Percentiles rank a stretch among this genome's conserved stretches.
phyloP scores from a whole-genome alignment of 371 early-diverging fungal genomes.

The Apophysomyces variabilis region DNA sequence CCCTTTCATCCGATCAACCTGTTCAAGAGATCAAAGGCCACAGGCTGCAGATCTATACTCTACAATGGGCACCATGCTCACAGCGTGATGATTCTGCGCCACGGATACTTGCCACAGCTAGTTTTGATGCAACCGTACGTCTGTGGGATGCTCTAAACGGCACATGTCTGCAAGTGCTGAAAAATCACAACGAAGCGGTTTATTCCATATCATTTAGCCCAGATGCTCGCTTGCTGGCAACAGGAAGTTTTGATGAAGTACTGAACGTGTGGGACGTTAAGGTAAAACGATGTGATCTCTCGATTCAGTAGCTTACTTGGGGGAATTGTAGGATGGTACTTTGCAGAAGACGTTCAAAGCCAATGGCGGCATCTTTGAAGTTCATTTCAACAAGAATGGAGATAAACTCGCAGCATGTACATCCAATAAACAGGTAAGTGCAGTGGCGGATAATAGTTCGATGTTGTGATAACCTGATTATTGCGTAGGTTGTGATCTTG shows the following conservation, averaged over 20 bases:
- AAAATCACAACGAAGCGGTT: slow-evolving; percentile 80
- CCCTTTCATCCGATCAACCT: slow-evolving; percentile 44
- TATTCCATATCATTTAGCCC: slow-evolving; percentile 89
- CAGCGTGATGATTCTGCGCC: slow-evolving; percentile 33
- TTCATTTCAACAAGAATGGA: slow-evolving; percentile 72
- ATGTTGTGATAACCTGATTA: background rate
- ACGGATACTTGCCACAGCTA: slow-evolving; percentile 76
- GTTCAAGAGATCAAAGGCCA: slow-evolving; percentile 74
- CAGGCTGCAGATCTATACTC: slow-evolving; percentile 75
- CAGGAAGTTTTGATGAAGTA: slow-evolving; percentile 85
- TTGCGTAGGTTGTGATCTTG: slow-evolving; percentile 34
- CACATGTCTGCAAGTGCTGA: slow-evolving; percentile 73
- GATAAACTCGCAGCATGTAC: slow-evolving; percentile 59
- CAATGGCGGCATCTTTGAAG: slow-evolving; percentile 79
- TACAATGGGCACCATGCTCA: slow-evolving; percentile 73
- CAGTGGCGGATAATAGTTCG: background rate
- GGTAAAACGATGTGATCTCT: slow-evolving; percentile 35
- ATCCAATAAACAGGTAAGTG: slow-evolving; percentile 52
- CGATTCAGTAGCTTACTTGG: background rate
- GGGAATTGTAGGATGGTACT: slow-evolving; percentile 56
- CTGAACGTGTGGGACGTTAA: slow-evolving; percentile 83
- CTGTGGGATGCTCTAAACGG: slow-evolving; percentile 88
- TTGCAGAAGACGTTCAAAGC: slow-evolving; percentile 70
- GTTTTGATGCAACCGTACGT: slow-evolving; percentile 89
- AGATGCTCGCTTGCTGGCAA: slow-evolving; percentile 81